These are phyloP conservation scores for Medicago lupulina DNA, from an alignment of 306 rosid genomes.

Conservation along the genomic window DNA sequence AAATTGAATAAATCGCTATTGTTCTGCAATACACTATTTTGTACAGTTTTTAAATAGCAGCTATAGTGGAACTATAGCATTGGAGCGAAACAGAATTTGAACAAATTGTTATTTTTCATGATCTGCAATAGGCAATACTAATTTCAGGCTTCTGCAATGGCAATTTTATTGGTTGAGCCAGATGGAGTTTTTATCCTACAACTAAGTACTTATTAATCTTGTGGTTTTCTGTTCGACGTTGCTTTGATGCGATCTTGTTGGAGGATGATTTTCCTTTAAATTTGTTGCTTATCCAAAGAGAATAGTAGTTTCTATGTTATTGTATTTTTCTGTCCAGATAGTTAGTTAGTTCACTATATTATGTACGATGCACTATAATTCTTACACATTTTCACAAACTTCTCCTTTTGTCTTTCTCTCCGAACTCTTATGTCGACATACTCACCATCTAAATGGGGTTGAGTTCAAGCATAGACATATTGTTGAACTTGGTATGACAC, in stretches of 20 bases:
- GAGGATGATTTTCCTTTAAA: slow-evolving; percentile 19
- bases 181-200: neutral
- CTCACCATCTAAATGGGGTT: neutral
- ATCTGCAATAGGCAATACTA: neutral
- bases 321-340: neutral
- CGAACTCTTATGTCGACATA: neutral
- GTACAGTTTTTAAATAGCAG: too few species aligned
- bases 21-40: too few species aligned
- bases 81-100: too few species aligned
- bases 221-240: slow-evolving; percentile 16
- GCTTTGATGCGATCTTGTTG: slow-evolving; percentile 16
- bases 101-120: too few species aligned
- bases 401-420: neutral
- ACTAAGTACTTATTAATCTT: neutral
- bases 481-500: neutral
- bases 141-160: neutral
- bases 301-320: neutral
- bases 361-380: neutral
- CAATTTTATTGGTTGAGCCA: slow-evolving; percentile 21
- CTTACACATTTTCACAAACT: neutral
- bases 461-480: neutral
- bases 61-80: too few species aligned
- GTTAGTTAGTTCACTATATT: neutral
- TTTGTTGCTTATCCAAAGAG: neutral
- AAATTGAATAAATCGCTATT: too few species aligned